Conservation (phyloP, 129 eudicot genomes). For the Centaurea solstitialis region DNA sequence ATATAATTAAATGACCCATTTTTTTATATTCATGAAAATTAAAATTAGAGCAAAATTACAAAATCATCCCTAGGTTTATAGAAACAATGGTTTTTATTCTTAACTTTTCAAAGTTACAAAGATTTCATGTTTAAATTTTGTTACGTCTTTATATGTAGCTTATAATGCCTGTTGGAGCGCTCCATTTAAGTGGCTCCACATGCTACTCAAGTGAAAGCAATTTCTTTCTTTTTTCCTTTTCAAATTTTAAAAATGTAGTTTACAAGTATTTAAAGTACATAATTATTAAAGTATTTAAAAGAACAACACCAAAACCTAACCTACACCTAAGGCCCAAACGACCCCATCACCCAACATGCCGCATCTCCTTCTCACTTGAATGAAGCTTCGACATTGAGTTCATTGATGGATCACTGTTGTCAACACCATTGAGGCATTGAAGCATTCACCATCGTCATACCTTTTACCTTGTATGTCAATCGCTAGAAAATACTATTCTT, state of each 20-base stretch:
- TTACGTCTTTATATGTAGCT: not conserved
- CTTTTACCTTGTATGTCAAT: not conserved
- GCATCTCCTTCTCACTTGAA: not conserved
- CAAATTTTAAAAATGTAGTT: too few relatives aligned
- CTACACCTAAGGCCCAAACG: not conserved
- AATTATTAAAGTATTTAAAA: too few relatives aligned
- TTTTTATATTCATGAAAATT: not conserved
- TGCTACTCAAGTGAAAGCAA: too few relatives aligned
- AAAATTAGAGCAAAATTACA: not conserved
- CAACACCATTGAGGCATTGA: not conserved
- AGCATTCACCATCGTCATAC: not conserved
- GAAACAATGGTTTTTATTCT: not conserved
- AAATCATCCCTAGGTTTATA: not conserved
- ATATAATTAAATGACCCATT: not conserved
- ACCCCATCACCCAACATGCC: not conserved
- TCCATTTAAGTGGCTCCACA: too few relatives aligned
- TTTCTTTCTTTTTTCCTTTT: too few relatives aligned
- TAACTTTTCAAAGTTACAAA: not conserved
- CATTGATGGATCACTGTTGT: not conserved
- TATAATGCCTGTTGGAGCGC: not conserved
- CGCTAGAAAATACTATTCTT: not conserved
- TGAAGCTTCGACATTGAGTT: not conserved
- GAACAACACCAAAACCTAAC: too few relatives aligned
- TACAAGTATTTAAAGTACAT: too few relatives aligned
- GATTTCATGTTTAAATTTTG: not conserved